Evolutionary conservation across 2,329 filamentous ascomycete species (phyloP), one percentile per base, ranked within the genome.

Genomic region (Claviceps paspali): DNA sequence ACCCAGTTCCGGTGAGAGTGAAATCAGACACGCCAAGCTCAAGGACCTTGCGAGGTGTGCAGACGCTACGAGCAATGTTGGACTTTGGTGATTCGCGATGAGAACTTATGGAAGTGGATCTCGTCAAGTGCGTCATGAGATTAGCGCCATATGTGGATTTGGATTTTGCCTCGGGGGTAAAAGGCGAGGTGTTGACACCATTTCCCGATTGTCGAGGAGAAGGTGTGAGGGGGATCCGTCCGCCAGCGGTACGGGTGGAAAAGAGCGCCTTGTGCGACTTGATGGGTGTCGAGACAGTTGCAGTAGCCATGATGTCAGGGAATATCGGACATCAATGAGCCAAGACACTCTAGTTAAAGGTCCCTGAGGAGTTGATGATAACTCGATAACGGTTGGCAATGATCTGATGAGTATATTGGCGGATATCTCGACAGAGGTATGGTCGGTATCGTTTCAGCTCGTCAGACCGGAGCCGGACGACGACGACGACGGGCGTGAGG

Each of bases 261-360:
- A 96, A 95, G 52, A 95, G 73, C 42, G 86, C 85, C 63, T 82
- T 78, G 62, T 94, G 88, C 71, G 83, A 91, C 73, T 95, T 96
- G 57, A 91, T 70, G 42, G 91, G 91, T 43, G 91, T 96, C 52
- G 85, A 82, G 61, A 95, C 76, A 56, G 73, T 65, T 60, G 79
- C 60, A 42, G 64, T 82, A 58, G 88, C 85, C 88, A 96, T 96
- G 58, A 51, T 72, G 61, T 56, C 51, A 52, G 49, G 51, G 39
- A 47, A 38, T 38, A 37, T 39, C 27, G 12, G 18, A 21, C 29
- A 44, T 45, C 39, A 36, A 47, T 36, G 41, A 42, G 35, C 65
- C 67, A 68, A 71, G 66, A 70, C 63, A 67, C 64, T 68, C 67
- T 70, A 70, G 53, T 59, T 60, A 70, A 70, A 68, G 65, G 60